Base-by-base conservation (phyloP, 345 rosid genomes). In the Acer campestre region DNA sequence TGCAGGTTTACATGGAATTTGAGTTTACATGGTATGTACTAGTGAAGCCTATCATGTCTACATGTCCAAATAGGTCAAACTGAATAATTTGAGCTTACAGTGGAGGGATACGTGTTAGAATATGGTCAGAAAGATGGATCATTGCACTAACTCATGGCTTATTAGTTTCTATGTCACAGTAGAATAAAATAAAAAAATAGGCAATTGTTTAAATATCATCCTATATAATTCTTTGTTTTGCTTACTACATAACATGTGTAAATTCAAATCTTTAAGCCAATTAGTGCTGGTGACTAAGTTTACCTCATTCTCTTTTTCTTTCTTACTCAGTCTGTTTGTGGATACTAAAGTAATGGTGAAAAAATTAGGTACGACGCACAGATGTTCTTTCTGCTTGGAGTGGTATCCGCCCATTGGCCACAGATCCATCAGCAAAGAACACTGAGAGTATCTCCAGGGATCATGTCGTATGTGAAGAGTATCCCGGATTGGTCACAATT, bases 371-470 rank as follows among this genome's bases (percentile, higher is more conserved):
- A 9, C 90, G 99, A 7, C 94, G 99, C 48, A 53, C 82, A 25
- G 99, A 95, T 90, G 98, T 95, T 81, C 98, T 95, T 75, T 95
- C 99, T 71, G 99, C 97, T 55, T 95, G 99, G 99, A 95, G 99
- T 86, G 99, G 99, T 44, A 95, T 95, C 75, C 98, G 99, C 55
- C 99, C 99, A 29, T 82, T 95, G 86, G 99, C 98, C 38, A 75
- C 74, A 62, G 97, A 93, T 85, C 99, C 99, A 64, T 84, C 89
- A 23, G 97, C 95, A 63, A 94, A 92, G 83, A 96, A 80, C 85
- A 96, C 99, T 18, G 99, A 96, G 82, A 94, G 94, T 84, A 89
- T 96, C 81, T 94, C 99, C 13, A 91, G 99, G 85, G 99, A 94
- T 86, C 99, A 96, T 78, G 98, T 96, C 59, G 92, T 93, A 38